These are phyloP conservation scores for Aspergillus sclerotiicarbonarius DNA, from an alignment of 495 filamentous ascomycete genomes.

Conservation along the genomic window DNA sequence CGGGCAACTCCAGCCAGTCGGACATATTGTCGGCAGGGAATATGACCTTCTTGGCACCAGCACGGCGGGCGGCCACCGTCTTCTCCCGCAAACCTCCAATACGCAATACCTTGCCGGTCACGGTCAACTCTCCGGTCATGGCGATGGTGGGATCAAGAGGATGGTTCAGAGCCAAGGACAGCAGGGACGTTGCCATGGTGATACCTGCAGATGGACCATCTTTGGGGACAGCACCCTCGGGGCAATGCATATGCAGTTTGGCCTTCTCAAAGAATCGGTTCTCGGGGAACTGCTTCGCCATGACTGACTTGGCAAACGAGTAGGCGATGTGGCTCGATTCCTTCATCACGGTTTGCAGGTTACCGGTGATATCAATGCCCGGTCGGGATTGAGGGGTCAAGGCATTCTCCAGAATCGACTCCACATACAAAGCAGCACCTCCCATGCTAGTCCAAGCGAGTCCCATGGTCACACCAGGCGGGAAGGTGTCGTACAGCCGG, in stretches of 20 bases:
- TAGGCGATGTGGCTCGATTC: constrained; percentile 94
- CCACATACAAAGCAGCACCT: constrained; percentile 93
- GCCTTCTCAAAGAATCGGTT: constrained; percentile 98
- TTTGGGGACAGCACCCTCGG: constrained; percentile 94
- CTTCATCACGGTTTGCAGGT: constrained; percentile 96
- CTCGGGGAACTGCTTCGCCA: constrained; percentile 78
- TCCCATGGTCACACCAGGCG: constrained; percentile 98
- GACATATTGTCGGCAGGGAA: constrained; percentile 93
- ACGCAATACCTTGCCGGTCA: constrained; percentile 94
- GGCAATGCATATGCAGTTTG: constrained; percentile 92
- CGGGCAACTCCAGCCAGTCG: constrained; percentile 97
- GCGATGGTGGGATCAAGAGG: constrained; percentile 82
- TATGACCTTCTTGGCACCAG: constrained; percentile 91
- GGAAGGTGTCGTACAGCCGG: constrained; percentile 89
- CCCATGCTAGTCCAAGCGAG: constrained; percentile 99
- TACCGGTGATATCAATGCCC: constrained; percentile 85
- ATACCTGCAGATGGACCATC: constrained; percentile 95
- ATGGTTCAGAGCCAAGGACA: constrained; percentile 77
- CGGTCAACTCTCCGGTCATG: constrained; percentile 98
- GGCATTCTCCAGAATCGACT: constrained; percentile 87
- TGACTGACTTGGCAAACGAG: constrained; percentile 86
- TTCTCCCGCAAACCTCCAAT: constrained; percentile 98
- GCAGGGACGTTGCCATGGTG: constrained; percentile 91
- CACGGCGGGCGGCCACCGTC: constrained; percentile 93
- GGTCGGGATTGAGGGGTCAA: constrained; percentile 69